Base-by-base conservation (phyloP, 495 filamentous ascomycete genomes). In the Neurospora tetrasperma region DNA sequence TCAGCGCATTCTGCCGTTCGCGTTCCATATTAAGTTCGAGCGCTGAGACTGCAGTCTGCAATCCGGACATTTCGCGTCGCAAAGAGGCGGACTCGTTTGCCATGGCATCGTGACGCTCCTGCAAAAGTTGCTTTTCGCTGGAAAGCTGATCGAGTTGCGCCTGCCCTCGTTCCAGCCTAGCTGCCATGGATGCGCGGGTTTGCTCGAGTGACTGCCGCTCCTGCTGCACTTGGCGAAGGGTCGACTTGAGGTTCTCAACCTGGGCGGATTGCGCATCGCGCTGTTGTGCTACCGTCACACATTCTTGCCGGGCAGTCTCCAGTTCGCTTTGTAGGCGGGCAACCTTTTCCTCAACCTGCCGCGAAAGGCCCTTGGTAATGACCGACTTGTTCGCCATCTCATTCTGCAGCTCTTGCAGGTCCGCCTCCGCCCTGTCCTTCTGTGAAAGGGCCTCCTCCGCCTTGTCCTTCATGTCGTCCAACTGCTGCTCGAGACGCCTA, bases 321-420 rank as follows among this genome's bases (percentile, higher is more conserved):
- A 93, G 79, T 74, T 94, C 89, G 70, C 85, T 81, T 73, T 93
- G 88, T 27, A 95, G 83, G 69, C 87, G 88, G 72, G 85, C 82
- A 4, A 87, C 84, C 78, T 89, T 90, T 72, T 92, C 90, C 76
- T 94, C 92, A 20, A 92, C 87, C 80, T 93, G 92, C 44, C 91
- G 87, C 69, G 88, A 90, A 16, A 93, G 84, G n/a, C 90, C 91
- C 78, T 90, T 94, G 39, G 90, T 90, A 31, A 87, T 90, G 71
- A 94, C 86, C 0, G 91, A 93, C 78, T 93, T 94, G 78, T 94
- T 90, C 9, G 90, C 85, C 85, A 94, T 89, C 75, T 95, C 92
- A 66, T 92, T 90, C 69, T 90, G 90, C 23, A 96, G 80, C 78
- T 94, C 85, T 71, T 90, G 86, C 5, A 91, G 78, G 71, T 90